Base-by-base conservation (phyloP, 345 rosid species). In the Lepidium africanum region DNA sequence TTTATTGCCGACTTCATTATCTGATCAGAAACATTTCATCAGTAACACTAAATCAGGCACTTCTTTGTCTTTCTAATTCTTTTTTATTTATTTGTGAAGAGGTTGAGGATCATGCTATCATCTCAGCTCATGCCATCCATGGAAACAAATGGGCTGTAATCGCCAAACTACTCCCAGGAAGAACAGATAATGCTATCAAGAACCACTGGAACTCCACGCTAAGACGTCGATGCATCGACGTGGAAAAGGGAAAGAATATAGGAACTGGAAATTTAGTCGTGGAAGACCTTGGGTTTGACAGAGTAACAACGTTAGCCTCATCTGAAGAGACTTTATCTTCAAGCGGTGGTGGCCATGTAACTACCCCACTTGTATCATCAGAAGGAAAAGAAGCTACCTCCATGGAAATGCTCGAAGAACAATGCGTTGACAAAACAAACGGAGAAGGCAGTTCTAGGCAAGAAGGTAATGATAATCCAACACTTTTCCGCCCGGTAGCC, bases 101-200 rank as follows among this genome's bases (percentile, higher is more conserved):
- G 55, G 90, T 79, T 78, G 92, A 92, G 78, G 96, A 89, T 73
- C 83, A 39, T 19, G 84, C 83, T 48, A 87, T 89, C 63, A 77
- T 85, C 62, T 45, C 65, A 45, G 88, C 92, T 12, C 96, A 92
- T 75, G 86, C 82, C 4, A 59, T 81, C 39, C 96, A 89, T 52
- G 91, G 96, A 63, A 91, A 91, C 84, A 91, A 84, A 78, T 88
- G 97, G 94, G 93, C 92, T 32, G 81, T 66, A 3, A 92, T 92
- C 48, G 92, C 98, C 10, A 84, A 82, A 74, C 84, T 87, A 47
- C 83, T 92, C 43, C 89, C 85, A 0, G 96, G 98, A 48, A 82
- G 98, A 75, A 92, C 98, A 57, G 98, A 92, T 74, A 89, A 92
- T 47, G 85, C 96, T 69, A 89, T 89, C 46, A 89, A 92, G 76